Base-by-base conservation (phyloP, 306 rosid genomes). In the Corylus avellana region DNA sequence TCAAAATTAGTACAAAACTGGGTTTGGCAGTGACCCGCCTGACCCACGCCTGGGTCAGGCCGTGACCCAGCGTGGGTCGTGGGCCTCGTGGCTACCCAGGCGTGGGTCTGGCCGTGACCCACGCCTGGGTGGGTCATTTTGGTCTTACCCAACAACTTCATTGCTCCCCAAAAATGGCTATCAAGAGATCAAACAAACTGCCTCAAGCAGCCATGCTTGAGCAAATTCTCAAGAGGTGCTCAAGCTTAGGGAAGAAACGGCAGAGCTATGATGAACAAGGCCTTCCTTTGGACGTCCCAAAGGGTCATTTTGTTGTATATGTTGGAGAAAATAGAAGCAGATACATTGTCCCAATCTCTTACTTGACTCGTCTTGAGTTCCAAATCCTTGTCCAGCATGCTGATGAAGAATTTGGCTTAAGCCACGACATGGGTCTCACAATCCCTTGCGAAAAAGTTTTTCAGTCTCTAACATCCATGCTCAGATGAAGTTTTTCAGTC, bases 241-340 rank as follows among this genome's bases (percentile, higher is more conserved):
- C 98, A 1, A 95, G 99, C 70, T 55, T 96, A 57, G 94, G 97
- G 0, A 88, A 58, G 72, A 95, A 90, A 62, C 91, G 86, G 48
- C 80, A 76, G 4, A 84, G 76, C 68, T 83, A 83, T 39, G 91
- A 86, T 22, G 89, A 92, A 20, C 86, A 84, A 39, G 93, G 83
- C 0, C 77, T 82, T 3, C 92, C 94, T 50, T 14, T 89, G 84
- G 95, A 92, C 70, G 99, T 93, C 0, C 99, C 99, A 0, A 93
- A 91, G 79, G 97, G 99, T 14, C 99, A 96, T 80, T 96, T 96
- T 69, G 99, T 90, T 54, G 98, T 96, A 1, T 96, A 96, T 29
- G 99, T 96, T 47, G 95, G 99, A 10, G 93, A 89, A 70, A 93
- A 96, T 70, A 82, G 99, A 59, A 91, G 91, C 89, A 88, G 99